Evolutionary conservation across 176 grass and related monocot species (phyloP).

Genomic region (Avena sativa): DNA sequence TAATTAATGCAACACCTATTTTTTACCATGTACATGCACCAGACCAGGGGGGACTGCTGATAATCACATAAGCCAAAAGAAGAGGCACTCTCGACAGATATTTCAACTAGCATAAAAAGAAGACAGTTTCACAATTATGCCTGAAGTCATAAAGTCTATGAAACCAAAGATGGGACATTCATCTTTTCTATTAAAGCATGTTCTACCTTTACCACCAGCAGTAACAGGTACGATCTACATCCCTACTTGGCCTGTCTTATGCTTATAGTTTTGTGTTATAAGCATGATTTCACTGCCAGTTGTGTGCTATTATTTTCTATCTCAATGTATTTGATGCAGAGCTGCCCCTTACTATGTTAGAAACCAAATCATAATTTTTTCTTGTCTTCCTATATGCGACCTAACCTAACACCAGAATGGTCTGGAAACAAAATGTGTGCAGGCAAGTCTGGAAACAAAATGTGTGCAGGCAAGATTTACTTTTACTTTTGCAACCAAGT

Average conservation of each 20-base stretch:
- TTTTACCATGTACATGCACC: neutral
- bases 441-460: neutral
- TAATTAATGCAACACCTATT: neutral
- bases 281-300: neutral
- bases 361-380: neutral
- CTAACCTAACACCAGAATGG: constrained; percentile 1
- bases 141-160: too few species aligned
- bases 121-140: neutral
- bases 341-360: neutral
- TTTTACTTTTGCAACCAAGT: neutral
- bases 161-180: too few species aligned
- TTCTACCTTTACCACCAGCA: neutral
- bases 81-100: neutral
- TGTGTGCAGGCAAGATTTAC: neutral
- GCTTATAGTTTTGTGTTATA: neutral
- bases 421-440: neutral
- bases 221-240: neutral
- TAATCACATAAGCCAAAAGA: neutral
- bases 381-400: constrained; percentile 1
- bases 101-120: neutral
- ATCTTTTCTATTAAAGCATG: neutral
- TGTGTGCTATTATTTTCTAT: neutral
- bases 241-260: neutral
- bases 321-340: constrained; percentile 19
- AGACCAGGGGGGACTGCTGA: neutral